Conservation (phyloP, 176 grass and related monocot genomes). For the Aegilops speltoides region DNA sequence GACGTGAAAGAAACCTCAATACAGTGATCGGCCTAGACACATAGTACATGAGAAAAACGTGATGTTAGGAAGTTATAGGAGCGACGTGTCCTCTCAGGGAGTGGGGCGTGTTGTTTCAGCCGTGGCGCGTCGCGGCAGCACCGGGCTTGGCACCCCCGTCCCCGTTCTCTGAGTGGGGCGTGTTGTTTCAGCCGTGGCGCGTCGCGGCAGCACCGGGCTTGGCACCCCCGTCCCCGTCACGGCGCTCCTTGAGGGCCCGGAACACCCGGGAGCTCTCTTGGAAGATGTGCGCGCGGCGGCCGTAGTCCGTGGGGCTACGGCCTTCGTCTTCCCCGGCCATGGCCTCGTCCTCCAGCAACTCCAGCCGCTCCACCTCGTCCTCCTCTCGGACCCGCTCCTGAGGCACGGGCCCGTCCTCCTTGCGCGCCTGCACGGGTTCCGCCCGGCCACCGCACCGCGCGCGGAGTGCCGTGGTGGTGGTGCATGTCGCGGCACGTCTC, state of each 20-base stretch:
- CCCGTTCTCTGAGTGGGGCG: too few relatives aligned
- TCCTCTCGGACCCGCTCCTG: not conserved
- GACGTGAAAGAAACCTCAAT: not conserved
- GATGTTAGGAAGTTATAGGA: not conserved
- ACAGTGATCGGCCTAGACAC: not conserved
- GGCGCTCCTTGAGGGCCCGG: conserved; percentile 46
- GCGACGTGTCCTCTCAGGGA: not conserved
- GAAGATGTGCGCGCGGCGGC: conserved; percentile 80
- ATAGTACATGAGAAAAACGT: not conserved
- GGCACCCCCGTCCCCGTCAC: not conserved
- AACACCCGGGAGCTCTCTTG: conserved; percentile 76
- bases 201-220: not conserved
- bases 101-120: not conserved
- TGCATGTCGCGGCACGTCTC: not conserved
- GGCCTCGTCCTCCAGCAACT: conserved; percentile 54
- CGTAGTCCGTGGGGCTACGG: conserved; percentile 64
- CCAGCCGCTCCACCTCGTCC: conserved; percentile 38
- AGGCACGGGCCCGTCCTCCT: not conserved
- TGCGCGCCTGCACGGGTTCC: not conserved
- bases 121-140: not conserved
- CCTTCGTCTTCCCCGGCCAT: conserved; percentile 55
- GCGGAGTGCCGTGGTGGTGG: not conserved
- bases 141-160: not conserved
- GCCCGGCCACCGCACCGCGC: not conserved
- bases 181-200: not conserved